Evolutionary conservation across 2,329 filamentous ascomycete genomes (phyloP).

Genomic region (Botrytis deweyae): DNA sequence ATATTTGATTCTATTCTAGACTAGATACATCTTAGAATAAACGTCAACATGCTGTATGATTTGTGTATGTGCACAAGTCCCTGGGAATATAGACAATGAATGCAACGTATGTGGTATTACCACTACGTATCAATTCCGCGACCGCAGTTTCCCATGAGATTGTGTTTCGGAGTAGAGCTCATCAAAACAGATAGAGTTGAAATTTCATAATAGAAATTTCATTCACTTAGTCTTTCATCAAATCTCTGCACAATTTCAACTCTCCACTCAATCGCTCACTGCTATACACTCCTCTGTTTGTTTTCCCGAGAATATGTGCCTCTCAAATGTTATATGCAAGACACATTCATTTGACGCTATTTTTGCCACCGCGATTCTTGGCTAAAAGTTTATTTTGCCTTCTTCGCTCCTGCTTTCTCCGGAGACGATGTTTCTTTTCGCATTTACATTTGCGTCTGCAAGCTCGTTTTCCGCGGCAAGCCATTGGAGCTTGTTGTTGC

Average conservation of each 20-base stretch:
- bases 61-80: neutral
- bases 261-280: neutral
- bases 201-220: rapidly evolving
- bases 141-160: neutral
- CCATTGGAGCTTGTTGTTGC: neutral
- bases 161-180: neutral
- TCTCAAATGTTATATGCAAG: neutral
- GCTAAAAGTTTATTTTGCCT: neutral
- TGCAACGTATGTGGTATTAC: neutral
- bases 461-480: neutral
- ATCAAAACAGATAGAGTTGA: rapidly evolving
- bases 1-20: neutral
- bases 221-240: neutral
- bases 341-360: neutral
- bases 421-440: neutral
- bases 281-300: neutral
- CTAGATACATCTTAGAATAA: neutral
- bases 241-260: neutral
- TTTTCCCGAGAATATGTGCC: neutral
- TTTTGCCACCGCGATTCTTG: neutral
- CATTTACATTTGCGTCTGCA: neutral
- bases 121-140: neutral
- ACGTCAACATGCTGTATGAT: neutral
- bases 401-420: neutral
- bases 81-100: neutral